phyloP scores from a whole-genome alignment of 768 basidiomycete species.

The Psilocybe cubensis region DNA sequence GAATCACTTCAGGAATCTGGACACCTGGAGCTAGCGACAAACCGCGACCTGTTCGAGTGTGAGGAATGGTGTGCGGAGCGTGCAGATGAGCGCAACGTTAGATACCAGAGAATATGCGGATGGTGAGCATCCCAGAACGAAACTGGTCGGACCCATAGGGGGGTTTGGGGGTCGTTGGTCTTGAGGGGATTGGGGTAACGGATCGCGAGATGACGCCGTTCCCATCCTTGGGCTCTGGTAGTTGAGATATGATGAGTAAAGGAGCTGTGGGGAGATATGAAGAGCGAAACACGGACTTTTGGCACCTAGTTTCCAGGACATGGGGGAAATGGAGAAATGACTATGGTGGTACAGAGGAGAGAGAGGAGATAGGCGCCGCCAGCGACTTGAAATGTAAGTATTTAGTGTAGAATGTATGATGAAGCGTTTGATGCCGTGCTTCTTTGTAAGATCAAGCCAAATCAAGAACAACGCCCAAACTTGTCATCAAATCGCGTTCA shows the following conservation, averaged over 20 bases:
- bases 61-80: slow-evolving; percentile 1
- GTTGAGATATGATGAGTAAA: slow-evolving; percentile 5
- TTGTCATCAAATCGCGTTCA: background rate
- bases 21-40: slow-evolving; percentile 80
- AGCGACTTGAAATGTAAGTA: slow-evolving; percentile 31
- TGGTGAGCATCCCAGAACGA: slow-evolving; percentile 90
- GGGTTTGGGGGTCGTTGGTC: slow-evolving; percentile 77
- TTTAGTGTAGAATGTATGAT: background rate
- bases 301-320: slow-evolving; percentile 60
- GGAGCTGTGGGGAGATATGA: slow-evolving; percentile 5
- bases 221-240: slow-evolving; percentile 66
- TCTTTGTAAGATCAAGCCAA: slow-evolving; percentile 10
- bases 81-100: slow-evolving; percentile 18
- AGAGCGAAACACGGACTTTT: slow-evolving; percentile 39
- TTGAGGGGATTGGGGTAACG: slow-evolving; percentile 76
- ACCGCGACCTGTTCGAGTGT: slow-evolving; percentile 61
- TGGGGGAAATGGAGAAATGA: slow-evolving; percentile 13
- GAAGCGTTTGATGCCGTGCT: slow-evolving; percentile 9
- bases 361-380: slow-evolving; percentile 28
- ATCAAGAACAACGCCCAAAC: slow-evolving; percentile 3
- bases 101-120: slow-evolving; percentile 92
- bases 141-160: slow-evolving; percentile 62
- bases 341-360: slow-evolving; percentile 23
- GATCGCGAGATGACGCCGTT: slow-evolving; percentile 77
- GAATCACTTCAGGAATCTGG: slow-evolving; percentile 82